Percentiles rank a stretch among this genome's conserved stretches.
Conservation (phyloP, 2,329 filamentous ascomycete genomes). For the Fusarium mexicanum region DNA sequence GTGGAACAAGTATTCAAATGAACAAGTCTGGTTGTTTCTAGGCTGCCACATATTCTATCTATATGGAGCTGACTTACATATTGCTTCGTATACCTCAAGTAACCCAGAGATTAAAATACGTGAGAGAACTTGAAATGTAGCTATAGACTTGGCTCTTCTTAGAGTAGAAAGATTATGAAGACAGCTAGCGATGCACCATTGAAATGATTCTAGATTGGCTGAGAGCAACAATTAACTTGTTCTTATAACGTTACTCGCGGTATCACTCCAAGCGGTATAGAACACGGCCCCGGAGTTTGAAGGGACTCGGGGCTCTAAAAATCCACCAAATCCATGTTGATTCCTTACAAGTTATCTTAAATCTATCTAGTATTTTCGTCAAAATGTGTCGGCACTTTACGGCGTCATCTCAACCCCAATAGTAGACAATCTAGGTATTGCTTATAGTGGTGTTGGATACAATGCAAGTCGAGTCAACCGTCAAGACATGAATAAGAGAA, state of each 20-base stretch:
- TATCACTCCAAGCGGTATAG: not conserved
- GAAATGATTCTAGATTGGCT: not conserved
- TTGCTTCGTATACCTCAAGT: not conserved
- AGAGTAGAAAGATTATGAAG: fast-evolving
- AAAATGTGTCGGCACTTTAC: too few species aligned
- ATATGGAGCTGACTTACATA: not conserved
- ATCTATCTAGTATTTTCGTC: too few species aligned
- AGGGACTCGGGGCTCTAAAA: too few species aligned
- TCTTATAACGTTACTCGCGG: not conserved
- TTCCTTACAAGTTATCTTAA: too few species aligned
- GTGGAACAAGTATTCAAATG: not conserved
- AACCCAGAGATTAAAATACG: too few species aligned
- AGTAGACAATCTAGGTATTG: too few species aligned
- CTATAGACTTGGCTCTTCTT: not conserved
- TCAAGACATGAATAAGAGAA: not conserved
- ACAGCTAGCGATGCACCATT: not conserved
- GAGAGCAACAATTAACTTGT: not conserved
- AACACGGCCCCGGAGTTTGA: not conserved
- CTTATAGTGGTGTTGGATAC: not conserved
- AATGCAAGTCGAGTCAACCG: not conserved
- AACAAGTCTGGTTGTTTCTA: not conserved
- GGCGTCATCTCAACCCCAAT: too few species aligned
- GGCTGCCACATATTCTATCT: not conserved
- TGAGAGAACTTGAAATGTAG: not conserved
- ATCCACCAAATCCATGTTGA: too few species aligned